Base-by-base conservation (phyloP, 768 basidiomycete species). In the Boletus tylopilopsis region DNA sequence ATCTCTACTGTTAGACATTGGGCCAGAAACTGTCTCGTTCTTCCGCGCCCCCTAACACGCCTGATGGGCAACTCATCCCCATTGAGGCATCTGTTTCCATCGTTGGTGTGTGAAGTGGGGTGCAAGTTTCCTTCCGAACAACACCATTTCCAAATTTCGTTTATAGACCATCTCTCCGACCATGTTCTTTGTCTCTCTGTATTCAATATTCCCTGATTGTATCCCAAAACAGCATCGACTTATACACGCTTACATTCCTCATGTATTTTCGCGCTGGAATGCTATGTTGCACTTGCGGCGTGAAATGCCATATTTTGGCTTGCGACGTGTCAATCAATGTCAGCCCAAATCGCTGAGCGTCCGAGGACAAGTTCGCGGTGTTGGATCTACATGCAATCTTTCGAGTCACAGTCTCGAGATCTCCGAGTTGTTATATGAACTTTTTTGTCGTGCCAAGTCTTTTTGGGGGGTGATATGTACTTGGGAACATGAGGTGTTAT, bases 1-100 rank as follows among this genome's bases (percentile, higher is more conserved):
- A 50, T 53, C 43, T 44, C 33, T 60, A 15, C 40, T 33, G 37
- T 42, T 49, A 79, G 77, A 68, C 59, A 47, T 61, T 79, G 43
- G 78, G 78, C 8, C 54, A 64, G 39, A 61, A 57, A 19, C 62
- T 78, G 33, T 46, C 64, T 36, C 63, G 74, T 51, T 71, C 76
- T 34, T 60, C 60, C 4, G 70, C 68, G 16, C 74, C 74, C 4
- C 69, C 73, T 6, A 54, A 58, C 48, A 66, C 71, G 27, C 69
- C 62, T n/a, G 73, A 76, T 34, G 67, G 69, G 32, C 76, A 79
- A 43, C 73, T 80, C 30, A 70, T 61, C 30, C 73, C 77, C 23
- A 66, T 80, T 34, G 68, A 75, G 30, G 75, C 72, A 7, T 69
- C 62, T 18, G 66, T 79, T 25, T 61, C 64, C 16, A 58, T 76